phyloP scores from a whole-genome alignment of 257 asterid species.

The Solanum phureja region DNA sequence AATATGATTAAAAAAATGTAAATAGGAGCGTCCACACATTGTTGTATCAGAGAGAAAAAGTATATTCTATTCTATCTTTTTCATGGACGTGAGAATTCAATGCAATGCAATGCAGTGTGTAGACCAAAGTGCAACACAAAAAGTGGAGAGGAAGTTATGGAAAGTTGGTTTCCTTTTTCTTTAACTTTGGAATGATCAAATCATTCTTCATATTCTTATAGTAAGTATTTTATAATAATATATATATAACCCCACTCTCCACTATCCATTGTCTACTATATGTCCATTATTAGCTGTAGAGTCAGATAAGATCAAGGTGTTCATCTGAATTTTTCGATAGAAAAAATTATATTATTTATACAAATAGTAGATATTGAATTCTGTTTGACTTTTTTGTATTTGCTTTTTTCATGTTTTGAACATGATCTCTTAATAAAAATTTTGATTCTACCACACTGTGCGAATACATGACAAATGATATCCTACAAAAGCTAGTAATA shows the following conservation, averaged over 20 bases:
- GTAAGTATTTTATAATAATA: background rate
- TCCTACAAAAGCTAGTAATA: background rate
- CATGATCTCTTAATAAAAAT: background rate
- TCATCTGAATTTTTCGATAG: background rate
- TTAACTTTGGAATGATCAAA: constrained; percentile 22
- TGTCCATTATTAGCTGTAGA: fast-evolving
- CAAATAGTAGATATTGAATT: background rate
- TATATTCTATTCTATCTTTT: background rate
- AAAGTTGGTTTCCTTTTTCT: constrained; percentile 33
- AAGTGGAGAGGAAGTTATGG: constrained; percentile 12
- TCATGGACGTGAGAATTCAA: constrained; percentile 2
- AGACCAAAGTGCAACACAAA: background rate
- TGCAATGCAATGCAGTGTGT: background rate
- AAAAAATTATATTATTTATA: background rate
- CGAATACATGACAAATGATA: background rate
- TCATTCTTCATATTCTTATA: background rate
- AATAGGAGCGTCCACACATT: background rate
- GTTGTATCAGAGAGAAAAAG: background rate
- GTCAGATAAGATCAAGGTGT: background rate
- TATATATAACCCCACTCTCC: constrained; percentile 1
- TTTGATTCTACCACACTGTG: fast-evolving
- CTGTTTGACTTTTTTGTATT: background rate
- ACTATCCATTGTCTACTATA: background rate
- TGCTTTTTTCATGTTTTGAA: background rate
- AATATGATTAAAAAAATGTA: background rate